Evolutionary conservation across 768 basidiomycete genomes (phyloP), one percentile per base, ranked within the genome.

Genomic region (Macrocybe gigantea): DNA sequence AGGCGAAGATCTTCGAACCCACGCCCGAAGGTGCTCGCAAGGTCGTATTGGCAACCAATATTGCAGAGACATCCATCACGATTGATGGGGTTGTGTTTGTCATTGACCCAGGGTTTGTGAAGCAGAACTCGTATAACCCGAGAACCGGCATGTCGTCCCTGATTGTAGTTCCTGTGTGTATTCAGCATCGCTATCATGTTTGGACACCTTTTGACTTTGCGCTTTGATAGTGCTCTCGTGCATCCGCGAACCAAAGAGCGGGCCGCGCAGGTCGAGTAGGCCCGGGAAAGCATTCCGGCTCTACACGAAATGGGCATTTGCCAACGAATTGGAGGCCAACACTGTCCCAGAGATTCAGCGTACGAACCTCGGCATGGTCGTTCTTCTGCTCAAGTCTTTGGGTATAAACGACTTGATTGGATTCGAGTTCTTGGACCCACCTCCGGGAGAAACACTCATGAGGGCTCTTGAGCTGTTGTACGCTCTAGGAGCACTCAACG

Each of bases 71-170:
- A 4, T 94, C 92, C 5, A 99, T 99, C 63, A 99, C 96, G 6
- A 99, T 99, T 56, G 96, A 98, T 47, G 96, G 96, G 30, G 96
- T 99, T 5, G 95, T 98, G 2, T 99, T 96, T 64, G 96, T 99
- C 36, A 98, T 99, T 54, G 96, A 99, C 63, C 96, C 96, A 2
- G 96, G 96, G 9, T 97, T 98, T 59, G 95, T 98, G 56, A 99
- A 99, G 72, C 96, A 99, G 63, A 98, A 99, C 64, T 88, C 93
- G 36, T 99, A 96, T 63, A 99, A 99, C 66, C 96, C 96, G 2
- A 79, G 94, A 59, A 96, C 96, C 38, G 95, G 96, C 10, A 99
- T 99, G 96, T 93, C 92, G 7, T 95, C 93, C 1, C 74, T 99
- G 10, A 82, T 93, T 10, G 93, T 99, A 33, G 94, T 97, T 44